A percentile compares a stretch with the other conserved stretches of the same genome.
phyloP scores from a whole-genome alignment of 2,329 filamentous ascomycete species.

The Daldinia sp. region DNA sequence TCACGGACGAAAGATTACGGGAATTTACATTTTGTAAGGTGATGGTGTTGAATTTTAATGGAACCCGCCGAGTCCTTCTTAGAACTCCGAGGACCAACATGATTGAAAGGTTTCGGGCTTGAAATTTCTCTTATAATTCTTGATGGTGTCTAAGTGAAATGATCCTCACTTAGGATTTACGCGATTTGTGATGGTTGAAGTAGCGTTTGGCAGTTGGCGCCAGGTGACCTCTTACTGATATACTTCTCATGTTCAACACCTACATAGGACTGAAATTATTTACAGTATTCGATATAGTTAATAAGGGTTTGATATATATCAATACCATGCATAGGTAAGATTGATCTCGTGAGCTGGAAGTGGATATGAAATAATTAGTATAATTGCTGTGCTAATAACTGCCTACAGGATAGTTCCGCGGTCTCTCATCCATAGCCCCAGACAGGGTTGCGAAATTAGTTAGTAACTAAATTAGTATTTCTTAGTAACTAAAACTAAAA shows the following conservation, averaged over 20 bases:
- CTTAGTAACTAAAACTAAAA: too few species aligned
- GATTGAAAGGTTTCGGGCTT: conserved; percentile 5
- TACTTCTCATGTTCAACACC: not conserved
- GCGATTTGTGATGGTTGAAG: not conserved
- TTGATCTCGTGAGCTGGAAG: not conserved
- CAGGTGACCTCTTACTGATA: conserved; percentile 3
- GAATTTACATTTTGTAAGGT: conserved; percentile 13
- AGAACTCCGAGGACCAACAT: conserved; percentile 44
- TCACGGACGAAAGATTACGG: conserved; percentile 20
- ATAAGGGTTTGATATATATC: not conserved
- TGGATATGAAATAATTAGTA: not conserved
- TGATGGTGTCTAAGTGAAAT: conserved; percentile 10
- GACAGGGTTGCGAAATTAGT: too few species aligned
- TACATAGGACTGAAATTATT: not conserved
- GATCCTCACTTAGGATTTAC: not conserved
- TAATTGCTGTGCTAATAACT: not conserved
- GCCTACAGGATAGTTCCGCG: not conserved
- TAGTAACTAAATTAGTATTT: too few species aligned
- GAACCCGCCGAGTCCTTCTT: conserved; percentile 34
- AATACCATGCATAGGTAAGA: not conserved
- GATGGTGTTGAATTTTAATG: conserved; percentile 19
- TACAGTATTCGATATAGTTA: not conserved
- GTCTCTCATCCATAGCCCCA: not conserved
- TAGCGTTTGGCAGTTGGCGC: not conserved
- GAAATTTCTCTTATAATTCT: conserved; percentile 4